Base-by-base conservation (phyloP, 805 yeast species). In the Wickerhamomyces canadensis region DNA sequence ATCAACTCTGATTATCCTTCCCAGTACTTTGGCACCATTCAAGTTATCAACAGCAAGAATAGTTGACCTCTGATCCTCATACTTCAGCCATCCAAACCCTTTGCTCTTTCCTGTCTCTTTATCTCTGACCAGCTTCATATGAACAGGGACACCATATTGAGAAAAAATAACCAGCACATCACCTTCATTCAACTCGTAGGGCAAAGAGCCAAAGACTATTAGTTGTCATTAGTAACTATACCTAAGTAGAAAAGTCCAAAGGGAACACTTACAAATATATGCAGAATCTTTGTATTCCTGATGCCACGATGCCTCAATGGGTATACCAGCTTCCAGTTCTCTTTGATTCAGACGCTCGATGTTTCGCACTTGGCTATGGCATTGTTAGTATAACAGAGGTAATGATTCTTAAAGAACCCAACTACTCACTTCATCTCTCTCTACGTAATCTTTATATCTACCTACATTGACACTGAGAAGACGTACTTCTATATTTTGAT, bases 41-140 rank as follows among this genome's bases (percentile, higher is more conserved):
- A 91, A 66, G 55, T 91, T 91, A 59, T 91, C 98, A 4, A 91
- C 80, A 0, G 97, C 96, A 19, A 91, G 64, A 0, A 86, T 72
- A 15, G 95, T 78, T 2, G 94, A 82, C 34, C 83, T 65, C 58
- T 79, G 85, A 48, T 84, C 86, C 47, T 82, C 91, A 51, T 85
- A 91, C 57, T 86, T 84, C 46, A 91, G 58, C 62, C 79, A 88
- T 4, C 82, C 93, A 65, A 80, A 85, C 6, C 95, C 93, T 37
- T 70, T 68, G 2, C 86, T 76, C 38, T 72, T 71, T 3, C 87
- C 86, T 0, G 82, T 70, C 3, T 67, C 72, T 40, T 65, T 67
- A 51, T 86, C 91, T 40, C 91, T 70, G 19, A 76, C 72, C 35
- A 89, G 62, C 35, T 80, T 76, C 25, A 91, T 55, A 48, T 83